These are phyloP conservation scores for Colletotrichum sp. DNA, from an alignment of 2,329 filamentous ascomycete genomes.

Conservation along the genomic window DNA sequence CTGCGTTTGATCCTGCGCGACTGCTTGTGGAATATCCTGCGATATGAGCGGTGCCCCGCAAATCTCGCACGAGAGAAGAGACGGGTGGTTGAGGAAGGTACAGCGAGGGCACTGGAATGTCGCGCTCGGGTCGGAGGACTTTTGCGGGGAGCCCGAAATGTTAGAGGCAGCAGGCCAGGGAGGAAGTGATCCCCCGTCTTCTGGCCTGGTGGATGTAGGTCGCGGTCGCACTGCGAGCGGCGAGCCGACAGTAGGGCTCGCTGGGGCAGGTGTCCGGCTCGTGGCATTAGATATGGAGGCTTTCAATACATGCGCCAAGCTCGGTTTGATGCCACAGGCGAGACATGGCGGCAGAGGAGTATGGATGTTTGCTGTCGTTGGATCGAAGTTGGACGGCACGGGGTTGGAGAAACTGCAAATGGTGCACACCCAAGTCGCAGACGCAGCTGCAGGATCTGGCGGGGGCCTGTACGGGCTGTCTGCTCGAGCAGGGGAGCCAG, in stretches of 20 bases:
- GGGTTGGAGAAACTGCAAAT: conserved; percentile 97
- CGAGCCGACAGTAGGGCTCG: conserved; percentile 25
- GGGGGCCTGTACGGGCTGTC: conserved; percentile 47
- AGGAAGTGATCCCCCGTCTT: background rate
- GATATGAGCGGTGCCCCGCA: conserved; percentile 79
- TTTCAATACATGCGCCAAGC: conserved; percentile 81
- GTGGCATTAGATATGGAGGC: conserved; percentile 80
- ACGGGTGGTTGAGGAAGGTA: conserved; percentile 93
- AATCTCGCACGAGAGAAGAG: conserved; percentile 84
- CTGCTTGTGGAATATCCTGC: conserved; percentile 44
- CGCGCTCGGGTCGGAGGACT: conserved; percentile 34
- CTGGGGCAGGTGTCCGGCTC: conserved; percentile 47
- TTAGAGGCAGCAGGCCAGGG: conserved; percentile 20
- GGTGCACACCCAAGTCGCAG: conserved; percentile 91
- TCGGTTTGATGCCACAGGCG: conserved; percentile 92
- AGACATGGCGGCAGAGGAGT: conserved; percentile 86
- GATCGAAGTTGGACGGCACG: conserved; percentile 92
- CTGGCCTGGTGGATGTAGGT: background rate
- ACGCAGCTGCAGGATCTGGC: conserved; percentile 52
- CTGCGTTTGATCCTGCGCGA: conserved; percentile 37
- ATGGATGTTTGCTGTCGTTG: conserved; percentile 76
- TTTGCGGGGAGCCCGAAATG: conserved; percentile 17
- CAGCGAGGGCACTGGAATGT: conserved; percentile 80
- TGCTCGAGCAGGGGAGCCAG: conserved; percentile 49
- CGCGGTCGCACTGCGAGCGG: conserved; percentile 11